phyloP scores from a whole-genome alignment of 352 stramenopile genomes.

The Thalassiosira exigua region DNA sequence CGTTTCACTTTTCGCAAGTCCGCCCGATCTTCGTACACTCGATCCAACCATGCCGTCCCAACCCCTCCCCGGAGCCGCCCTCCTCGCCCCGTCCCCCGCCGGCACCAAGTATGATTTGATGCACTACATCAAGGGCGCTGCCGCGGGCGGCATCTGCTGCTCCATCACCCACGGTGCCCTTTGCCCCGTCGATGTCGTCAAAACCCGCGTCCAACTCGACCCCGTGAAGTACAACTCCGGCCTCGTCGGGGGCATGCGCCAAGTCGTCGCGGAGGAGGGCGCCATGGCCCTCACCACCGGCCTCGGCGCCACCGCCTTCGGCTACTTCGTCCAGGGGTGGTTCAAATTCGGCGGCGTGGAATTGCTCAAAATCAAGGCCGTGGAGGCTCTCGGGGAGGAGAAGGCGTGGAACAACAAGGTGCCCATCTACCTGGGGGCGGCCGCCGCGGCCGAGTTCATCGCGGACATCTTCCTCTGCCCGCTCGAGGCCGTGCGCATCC shows the following conservation, averaged over 20 bases:
- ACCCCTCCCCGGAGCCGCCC: conserved; percentile 51
- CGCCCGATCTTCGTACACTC: not conserved
- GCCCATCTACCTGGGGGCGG: conserved; percentile 85
- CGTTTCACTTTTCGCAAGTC: conserved; percentile 11
- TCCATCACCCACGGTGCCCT: conserved; percentile 88
- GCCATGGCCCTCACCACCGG: conserved; percentile 85
- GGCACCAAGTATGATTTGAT: conserved; percentile 75
- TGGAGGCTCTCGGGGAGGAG: conserved; percentile 79
- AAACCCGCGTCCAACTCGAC: conserved; percentile 88
- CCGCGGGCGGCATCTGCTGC: conserved; percentile 88
- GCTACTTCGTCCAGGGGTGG: conserved; percentile 89
- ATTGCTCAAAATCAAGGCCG: conserved; percentile 88
- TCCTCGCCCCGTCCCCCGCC: conserved; percentile 74
- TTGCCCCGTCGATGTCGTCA: conserved; percentile 88
- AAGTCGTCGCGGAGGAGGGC: conserved; percentile 85
- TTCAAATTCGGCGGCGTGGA: conserved; percentile 90
- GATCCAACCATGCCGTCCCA: conserved; percentile 36
- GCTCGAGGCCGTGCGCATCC: conserved; percentile 87
- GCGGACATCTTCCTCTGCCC: conserved; percentile 90
- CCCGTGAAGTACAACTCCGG: conserved; percentile 87
- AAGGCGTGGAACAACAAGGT: conserved; percentile 85
- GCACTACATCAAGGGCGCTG: conserved; percentile 85
- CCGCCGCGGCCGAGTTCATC: conserved; percentile 86
- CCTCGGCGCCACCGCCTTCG: conserved; percentile 85
- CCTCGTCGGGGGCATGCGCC: conserved; percentile 85